phyloP scores from a whole-genome alignment of 1,284 basidiomycete species.

The Cryptococcus neoformans region DNA sequence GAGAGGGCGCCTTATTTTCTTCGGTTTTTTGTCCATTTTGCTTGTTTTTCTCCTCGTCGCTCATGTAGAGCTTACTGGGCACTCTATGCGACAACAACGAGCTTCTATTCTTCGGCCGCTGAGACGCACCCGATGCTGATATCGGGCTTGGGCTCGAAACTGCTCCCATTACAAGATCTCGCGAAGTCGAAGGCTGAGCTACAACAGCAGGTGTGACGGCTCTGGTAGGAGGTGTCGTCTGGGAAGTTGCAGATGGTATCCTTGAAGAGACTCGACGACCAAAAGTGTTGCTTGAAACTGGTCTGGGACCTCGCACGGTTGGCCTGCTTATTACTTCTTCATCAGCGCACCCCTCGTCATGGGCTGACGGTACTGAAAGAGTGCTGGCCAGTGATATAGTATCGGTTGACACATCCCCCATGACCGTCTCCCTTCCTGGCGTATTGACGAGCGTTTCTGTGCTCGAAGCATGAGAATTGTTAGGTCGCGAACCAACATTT shows the following conservation, averaged over 20 bases:
- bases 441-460: not conserved
- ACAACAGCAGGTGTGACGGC: not conserved
- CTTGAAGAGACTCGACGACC: not conserved
- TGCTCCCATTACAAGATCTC: not conserved
- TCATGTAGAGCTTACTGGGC: not conserved
- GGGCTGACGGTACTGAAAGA: not conserved
- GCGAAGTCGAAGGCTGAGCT: not conserved
- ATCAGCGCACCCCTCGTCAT: too few relatives aligned
- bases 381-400: not conserved
- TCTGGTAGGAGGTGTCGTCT: not conserved
- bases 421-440: not conserved
- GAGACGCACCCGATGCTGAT: not conserved
- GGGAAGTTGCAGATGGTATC: not conserved
- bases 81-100: not conserved
- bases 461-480: not conserved
- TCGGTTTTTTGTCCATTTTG: not conserved
- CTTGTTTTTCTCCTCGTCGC: not conserved
- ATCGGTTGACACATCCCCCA: not conserved
- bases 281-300: not conserved
- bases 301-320: not conserved
- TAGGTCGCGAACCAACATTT: not conserved
- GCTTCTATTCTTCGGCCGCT: not conserved
- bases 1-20: not conserved
- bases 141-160: not conserved
- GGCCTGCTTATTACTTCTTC: too few relatives aligned